Conservation (phyloP, 768 basidiomycete species). For the Boletus subcaerulescens region DNA sequence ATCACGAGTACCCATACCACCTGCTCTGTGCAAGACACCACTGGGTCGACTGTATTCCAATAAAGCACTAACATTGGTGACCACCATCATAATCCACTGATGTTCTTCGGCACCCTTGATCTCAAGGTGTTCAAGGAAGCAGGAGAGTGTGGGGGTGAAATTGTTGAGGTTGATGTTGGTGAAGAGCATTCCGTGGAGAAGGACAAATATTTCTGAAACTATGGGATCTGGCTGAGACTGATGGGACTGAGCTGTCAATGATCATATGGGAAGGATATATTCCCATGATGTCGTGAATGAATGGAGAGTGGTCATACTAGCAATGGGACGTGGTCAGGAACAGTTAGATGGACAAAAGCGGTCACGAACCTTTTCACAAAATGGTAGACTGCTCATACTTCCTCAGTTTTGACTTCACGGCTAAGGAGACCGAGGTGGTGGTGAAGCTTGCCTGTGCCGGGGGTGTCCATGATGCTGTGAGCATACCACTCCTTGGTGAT, state of each 20-base stretch:
- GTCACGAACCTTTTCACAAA: conserved; percentile 83
- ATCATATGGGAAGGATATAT: conserved; percentile 88
- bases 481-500: conserved; percentile 95
- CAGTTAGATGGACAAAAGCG: neutral
- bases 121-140: conserved; percentile 82
- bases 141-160: conserved; percentile 75
- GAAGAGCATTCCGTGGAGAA: conserved; percentile 96
- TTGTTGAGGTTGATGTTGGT: conserved; percentile 94
- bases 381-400: conserved; percentile 85
- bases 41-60: conserved; percentile 84
- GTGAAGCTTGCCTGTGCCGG: conserved; percentile 92
- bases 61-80: conserved; percentile 76
- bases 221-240: conserved; percentile 74
- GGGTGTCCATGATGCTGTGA: conserved; percentile 79
- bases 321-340: conserved; percentile 8
- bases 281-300: conserved; percentile 85
- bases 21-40: conserved; percentile 64
- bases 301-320: conserved; percentile 85
- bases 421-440: conserved; percentile 90
- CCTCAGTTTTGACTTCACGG: conserved; percentile 78
- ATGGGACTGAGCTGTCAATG: conserved; percentile 55
- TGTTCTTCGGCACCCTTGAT: conserved; percentile 79
- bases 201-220: conserved; percentile 78
- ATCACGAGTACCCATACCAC: conserved; percentile 45
- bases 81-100: conserved; percentile 97